Evolutionary conservation across 805 yeast species (phyloP).

Genomic region (Lipomyces chichibuensis): DNA sequence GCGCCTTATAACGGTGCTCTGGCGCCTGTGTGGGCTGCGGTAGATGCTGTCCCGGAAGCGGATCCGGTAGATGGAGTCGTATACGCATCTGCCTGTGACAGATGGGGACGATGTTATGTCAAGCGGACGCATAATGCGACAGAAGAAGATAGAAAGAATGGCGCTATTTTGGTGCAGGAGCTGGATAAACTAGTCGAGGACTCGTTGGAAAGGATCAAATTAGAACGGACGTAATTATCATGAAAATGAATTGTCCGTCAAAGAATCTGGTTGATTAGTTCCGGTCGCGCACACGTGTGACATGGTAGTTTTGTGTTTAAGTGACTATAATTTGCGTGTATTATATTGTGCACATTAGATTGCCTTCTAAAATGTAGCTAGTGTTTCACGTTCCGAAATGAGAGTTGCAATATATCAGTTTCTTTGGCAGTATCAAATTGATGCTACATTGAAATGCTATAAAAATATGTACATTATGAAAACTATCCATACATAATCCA

Average conservation of each 20-base stretch:
- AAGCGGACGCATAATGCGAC: slow-evolving; percentile 1
- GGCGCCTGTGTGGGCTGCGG: slow-evolving; percentile 74
- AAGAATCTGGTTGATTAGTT: background rate
- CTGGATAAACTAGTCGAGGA: slow-evolving; percentile 21
- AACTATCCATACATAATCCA: background rate
- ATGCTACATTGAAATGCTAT: background rate
- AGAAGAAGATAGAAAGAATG: slow-evolving; percentile 21
- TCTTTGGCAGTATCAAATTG: background rate
- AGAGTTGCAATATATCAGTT: background rate
- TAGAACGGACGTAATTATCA: background rate
- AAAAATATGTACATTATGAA: background rate
- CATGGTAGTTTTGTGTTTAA: background rate
- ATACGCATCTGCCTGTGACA: slow-evolving; percentile 72
- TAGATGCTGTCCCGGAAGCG: slow-evolving; percentile 54
- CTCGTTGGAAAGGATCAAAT: slow-evolving; percentile 6
- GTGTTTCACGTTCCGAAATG: background rate
- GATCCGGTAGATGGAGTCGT: slow-evolving; percentile 55
- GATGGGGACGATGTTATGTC: slow-evolving; percentile 59
- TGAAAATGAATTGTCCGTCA: background rate
- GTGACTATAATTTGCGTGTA: background rate
- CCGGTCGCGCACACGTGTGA: background rate
- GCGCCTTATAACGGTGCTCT: slow-evolving; percentile 88
- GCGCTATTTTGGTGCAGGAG: slow-evolving; percentile 13
- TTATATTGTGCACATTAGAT: background rate
- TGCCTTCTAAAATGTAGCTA: background rate